Percentiles rank a stretch among this genome's conserved stretches.
Conservation (phyloP, 148 eudicot species). For the Rhododendron mucronatum region DNA sequence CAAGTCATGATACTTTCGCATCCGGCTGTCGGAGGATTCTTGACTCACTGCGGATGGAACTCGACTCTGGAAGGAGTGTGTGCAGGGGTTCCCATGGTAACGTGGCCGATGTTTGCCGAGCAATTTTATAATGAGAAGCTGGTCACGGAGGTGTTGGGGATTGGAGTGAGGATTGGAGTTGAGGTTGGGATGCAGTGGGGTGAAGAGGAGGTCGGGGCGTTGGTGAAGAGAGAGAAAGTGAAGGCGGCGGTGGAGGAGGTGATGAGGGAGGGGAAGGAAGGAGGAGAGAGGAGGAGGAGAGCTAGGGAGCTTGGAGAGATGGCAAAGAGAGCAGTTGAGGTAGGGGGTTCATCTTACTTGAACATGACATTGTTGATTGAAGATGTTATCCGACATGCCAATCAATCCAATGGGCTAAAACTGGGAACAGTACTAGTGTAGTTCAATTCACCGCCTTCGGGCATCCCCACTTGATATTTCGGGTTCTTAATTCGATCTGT, state of each 20-base stretch:
- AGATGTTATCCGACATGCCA: constrained; percentile 13
- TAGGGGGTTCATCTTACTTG: constrained; percentile 38
- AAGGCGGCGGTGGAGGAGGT: constrained; percentile 22
- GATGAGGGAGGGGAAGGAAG: constrained; percentile 29
- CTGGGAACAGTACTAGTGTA: not conserved
- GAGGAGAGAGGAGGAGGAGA: constrained; percentile 33
- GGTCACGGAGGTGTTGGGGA: constrained; percentile 32
- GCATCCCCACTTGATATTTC: not conserved
- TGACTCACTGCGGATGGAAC: constrained; percentile 65
- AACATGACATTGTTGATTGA: constrained; percentile 31
- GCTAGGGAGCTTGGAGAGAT: constrained; percentile 26
- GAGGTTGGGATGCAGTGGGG: constrained; percentile 28
- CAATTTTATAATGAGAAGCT: constrained; percentile 52
- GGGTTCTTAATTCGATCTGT: too few relatives aligned
- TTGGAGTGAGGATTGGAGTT: constrained; percentile 45
- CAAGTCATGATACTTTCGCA: constrained; percentile 45
- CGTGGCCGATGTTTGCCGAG: constrained; percentile 58
- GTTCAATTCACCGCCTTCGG: not conserved
- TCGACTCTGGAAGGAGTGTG: constrained; percentile 43
- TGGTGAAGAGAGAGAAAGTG: constrained; percentile 31
- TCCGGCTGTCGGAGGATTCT: constrained; percentile 33
- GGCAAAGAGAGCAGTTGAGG: constrained; percentile 33
- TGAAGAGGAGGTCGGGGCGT: constrained; percentile 23
- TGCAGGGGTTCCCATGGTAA: constrained; percentile 47
- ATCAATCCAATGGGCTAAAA: not conserved